Evolutionary conservation across 768 basidiomycete genomes (phyloP), one percentile per base, ranked within the genome.

Genomic region (Tricholoma bakamatsutake): DNA sequence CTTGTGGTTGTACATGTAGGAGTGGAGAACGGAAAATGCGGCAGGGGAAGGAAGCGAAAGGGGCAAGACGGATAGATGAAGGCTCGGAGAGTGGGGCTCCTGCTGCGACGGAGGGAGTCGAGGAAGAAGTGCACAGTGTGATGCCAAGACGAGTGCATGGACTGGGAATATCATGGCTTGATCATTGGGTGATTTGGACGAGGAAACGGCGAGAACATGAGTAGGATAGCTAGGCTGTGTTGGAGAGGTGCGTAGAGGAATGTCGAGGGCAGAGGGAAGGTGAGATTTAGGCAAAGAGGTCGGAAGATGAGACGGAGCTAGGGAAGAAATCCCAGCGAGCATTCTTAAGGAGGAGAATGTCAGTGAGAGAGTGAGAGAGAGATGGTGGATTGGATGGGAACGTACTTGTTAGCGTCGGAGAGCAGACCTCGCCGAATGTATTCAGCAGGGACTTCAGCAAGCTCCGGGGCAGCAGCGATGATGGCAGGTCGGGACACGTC

Each of bases 1-100:
- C 58, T 81, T 78, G 64, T 87, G 83, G 78, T 66, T 84, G 82
- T 93, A 90, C 60, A 93, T 74, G 73, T 80, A 90, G 0, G 74
- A 67, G 60, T 83, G 82, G 8, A 93, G 74, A 31, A 82, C 69
- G 8, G 81, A 70, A 70, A 90, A 91, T 0, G 87, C 81, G 2
- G 80, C 77, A 0, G 87, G 82, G 1, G 86, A 84, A 2, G 90
- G 90, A 11, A 93, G 75, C 40, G 80, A 75, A 61, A 93, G 69
- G 2, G 83, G 84, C 11, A 90, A 74, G 15, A 92, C 80, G 18
- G 90, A 89, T 4, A 92, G 65, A n/a, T 75, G 68, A 52, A 78
- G 58, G 40, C 63, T 69, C 17, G 62, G 61, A 9, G 61, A 64
- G 35, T 57, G 57, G 10, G 71, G 60, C 7, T 66, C 64, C 4